Base-by-base conservation (phyloP, 495 filamentous ascomycete species). In the Talaromyces ruber region DNA sequence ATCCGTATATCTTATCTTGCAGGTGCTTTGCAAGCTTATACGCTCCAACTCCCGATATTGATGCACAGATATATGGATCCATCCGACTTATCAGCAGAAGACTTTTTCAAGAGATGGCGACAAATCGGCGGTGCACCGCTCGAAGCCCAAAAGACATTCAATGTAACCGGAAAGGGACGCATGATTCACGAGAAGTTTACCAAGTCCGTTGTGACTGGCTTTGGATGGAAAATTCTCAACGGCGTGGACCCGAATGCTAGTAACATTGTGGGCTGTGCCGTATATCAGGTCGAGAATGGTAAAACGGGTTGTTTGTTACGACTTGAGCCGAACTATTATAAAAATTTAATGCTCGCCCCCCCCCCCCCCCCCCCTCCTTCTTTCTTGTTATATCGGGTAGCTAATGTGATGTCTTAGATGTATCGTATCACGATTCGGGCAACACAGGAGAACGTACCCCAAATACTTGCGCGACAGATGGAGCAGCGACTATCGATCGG, bases 51-150 rank as follows among this genome's bases (percentile, higher is more conserved):
- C 3, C 95, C 95, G 0, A 85, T 99, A 4, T 76, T 90, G 3
- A 84, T 92, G 62, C 93, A 97, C 69, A 95, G 97, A 65, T 99
- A 94, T 74, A 96, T 98, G 92, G 92, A 96, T 62, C 84, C 89
- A 0, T 93, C 95, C 0, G 83, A 89, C 43, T 74, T 99, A 39
- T 82, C 82, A 8, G 85, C 86, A 0, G 94, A 97, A 55, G 94
- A 98, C 63, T 99, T 98, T 75, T 99, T 99, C 79, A 97, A 94
- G 79, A 81, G 95, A 22, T 99, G 95, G 95, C 91, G 94, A 74
- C 95, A 99, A 72, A 98, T 99, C 67, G 95, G 95, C 18, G 92
- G 89, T 6, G 81, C 81, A 2, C 89, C 92, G 6, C 81, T 96
- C 11, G 95, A 99, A 70, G 83, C 88, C 0, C 95, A 99, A 71